Conservation (phyloP, 441 rosid species). For the Gossypium davidsonii region DNA sequence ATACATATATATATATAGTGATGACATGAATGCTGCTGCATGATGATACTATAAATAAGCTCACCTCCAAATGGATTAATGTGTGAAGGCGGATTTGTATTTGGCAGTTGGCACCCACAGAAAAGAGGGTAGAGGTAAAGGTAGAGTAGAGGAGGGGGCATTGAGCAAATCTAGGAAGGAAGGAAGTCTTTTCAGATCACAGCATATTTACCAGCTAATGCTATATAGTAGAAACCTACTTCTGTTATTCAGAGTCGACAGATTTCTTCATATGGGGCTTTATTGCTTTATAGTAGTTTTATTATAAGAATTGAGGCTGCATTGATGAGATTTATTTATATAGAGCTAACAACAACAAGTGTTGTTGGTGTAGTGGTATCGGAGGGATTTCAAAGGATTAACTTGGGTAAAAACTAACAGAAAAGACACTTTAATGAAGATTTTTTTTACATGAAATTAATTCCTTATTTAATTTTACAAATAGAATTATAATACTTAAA, state of each 20-base stretch:
- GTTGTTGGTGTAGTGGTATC: no score
- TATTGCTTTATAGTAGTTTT: background rate
- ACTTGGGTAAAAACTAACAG: no score
- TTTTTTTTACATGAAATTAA: no score
- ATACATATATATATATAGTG: no score
- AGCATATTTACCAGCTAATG: slow-evolving; percentile 13
- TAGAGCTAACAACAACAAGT: no score
- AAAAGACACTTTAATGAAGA: no score
- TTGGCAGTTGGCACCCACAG: slow-evolving; percentile 13
- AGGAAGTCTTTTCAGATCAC: slow-evolving; percentile 6
- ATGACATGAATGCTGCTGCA: no score
- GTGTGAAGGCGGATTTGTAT: background rate
- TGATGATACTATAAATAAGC: slow-evolving; percentile 5
- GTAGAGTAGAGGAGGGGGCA: slow-evolving; percentile 3
- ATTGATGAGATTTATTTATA: background rate
- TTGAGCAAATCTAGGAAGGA: slow-evolving; percentile 16
- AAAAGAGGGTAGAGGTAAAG: background rate
- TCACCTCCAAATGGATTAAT: background rate
- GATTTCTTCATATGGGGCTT: slow-evolving; percentile 8
- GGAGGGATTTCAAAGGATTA: no score
- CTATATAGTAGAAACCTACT: background rate
- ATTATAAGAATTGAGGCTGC: background rate
- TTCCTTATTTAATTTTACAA: no score
- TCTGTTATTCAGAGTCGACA: background rate
- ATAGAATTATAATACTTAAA: no score